Percentiles rank a stretch among this genome's conserved stretches.
Evolutionary conservation across 768 basidiomycete species (phyloP).

Genomic region (Psilocybe tampanensis): DNA sequence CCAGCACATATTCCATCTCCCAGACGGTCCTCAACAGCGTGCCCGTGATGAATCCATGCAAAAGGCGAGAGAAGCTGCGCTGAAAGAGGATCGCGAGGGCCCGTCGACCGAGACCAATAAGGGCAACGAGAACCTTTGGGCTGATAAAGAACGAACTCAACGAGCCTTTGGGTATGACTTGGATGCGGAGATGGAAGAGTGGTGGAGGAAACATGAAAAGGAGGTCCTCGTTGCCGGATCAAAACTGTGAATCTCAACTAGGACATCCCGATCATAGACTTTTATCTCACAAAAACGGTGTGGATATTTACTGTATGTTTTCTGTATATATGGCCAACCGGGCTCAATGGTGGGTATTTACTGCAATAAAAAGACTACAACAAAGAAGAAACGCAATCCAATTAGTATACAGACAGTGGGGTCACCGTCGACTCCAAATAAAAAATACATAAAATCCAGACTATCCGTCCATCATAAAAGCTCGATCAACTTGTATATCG

Average conservation of each 20-base stretch:
- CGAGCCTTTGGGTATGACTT: conserved; percentile 58
- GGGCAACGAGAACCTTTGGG: conserved; percentile 58
- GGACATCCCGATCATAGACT: background rate
- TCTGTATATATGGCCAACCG: too few species aligned
- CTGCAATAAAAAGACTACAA: too few species aligned
- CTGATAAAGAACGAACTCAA: conserved; percentile 50
- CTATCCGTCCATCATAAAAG: too few species aligned
- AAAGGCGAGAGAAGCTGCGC: conserved; percentile 44
- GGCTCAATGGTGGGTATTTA: too few species aligned
- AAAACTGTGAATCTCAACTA: conserved; percentile 4
- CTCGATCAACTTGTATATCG: too few species aligned
- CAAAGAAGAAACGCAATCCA: too few species aligned
- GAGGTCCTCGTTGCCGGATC: conserved; percentile 2
- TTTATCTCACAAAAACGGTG: too few species aligned
- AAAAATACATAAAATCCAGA: too few species aligned
- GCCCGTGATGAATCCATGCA: conserved; percentile 55
- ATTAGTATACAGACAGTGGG: too few species aligned
- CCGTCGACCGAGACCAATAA: conserved; percentile 13
- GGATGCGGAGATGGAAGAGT: conserved; percentile 49
- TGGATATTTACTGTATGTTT: too few species aligned
- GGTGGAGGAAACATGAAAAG: conserved; percentile 37
- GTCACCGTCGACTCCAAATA: too few species aligned
- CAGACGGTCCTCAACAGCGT: conserved; percentile 55
- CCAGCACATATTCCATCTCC: conserved; percentile 55
- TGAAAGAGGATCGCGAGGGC: conserved; percentile 22